These are phyloP conservation scores for Chlorencoelia australis DNA, from an alignment of 2,329 filamentous ascomycete genomes.

Conservation along the genomic window DNA sequence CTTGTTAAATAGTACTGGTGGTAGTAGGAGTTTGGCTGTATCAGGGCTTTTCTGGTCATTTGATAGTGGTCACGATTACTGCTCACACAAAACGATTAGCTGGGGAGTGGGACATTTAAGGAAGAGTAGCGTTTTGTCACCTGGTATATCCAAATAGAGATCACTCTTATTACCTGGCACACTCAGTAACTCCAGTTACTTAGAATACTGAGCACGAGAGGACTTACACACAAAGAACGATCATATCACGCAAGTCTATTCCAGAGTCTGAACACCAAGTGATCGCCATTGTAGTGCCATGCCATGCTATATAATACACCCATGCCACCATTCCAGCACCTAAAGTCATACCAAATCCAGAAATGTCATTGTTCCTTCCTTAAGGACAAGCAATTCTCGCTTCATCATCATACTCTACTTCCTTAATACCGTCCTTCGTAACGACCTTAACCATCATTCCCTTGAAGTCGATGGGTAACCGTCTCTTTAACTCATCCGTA, in stretches of 20 bases:
- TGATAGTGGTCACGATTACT: no score
- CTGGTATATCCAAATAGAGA: no score
- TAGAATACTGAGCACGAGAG: no score
- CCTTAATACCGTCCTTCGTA: conserved; percentile 83
- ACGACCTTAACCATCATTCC: conserved; percentile 90
- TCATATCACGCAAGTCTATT: no score
- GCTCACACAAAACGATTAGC: no score
- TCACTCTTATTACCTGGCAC: no score
- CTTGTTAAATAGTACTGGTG: no score
- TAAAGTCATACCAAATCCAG: conserved; percentile 5
- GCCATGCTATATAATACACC: conserved; percentile 25
- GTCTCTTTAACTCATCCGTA: conserved; percentile 91
- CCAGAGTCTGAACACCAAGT: no score
- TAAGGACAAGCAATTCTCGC: conserved; percentile 23
- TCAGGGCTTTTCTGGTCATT: no score
- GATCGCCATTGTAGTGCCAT: conserved; percentile 16
- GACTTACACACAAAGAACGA: no score
- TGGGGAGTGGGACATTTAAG: background rate
- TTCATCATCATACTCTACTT: conserved; percentile 74
- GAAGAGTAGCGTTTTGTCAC: background rate
- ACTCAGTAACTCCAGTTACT: no score
- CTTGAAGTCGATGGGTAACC: conserved; percentile 98
- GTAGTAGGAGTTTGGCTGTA: no score
- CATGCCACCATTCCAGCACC: conserved; percentile 8
- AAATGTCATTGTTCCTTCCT: background rate